These are phyloP conservation scores for Botrytis tulipae DNA, from an alignment of 2,329 filamentous ascomycete genomes.

Conservation along the genomic window DNA sequence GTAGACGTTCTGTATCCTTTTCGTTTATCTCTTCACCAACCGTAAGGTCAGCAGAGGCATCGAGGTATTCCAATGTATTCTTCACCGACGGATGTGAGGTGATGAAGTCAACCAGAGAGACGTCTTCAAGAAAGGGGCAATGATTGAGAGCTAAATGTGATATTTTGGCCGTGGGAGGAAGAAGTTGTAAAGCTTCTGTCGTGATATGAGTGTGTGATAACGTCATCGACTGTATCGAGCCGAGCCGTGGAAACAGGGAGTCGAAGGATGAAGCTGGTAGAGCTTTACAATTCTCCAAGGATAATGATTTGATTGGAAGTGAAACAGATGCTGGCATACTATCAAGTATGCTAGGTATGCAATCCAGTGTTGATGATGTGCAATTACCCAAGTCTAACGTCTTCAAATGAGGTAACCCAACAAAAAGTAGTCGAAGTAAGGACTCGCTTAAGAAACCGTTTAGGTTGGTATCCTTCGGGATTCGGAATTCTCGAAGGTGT, in stretches of 20 bases:
- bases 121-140: conserved; percentile 65
- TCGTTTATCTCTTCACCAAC: conserved; percentile 11
- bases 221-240: conserved; percentile 13
- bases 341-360: conserved; percentile 1
- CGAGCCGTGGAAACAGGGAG: conserved; percentile 13
- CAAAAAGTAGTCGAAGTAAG: conserved; percentile 41
- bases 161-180: conserved; percentile 65
- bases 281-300: conserved; percentile 7
- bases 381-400: conserved; percentile 18
- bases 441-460: conserved; percentile 48
- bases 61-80: conserved; percentile 10
- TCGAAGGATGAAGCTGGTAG: conserved; percentile 7
- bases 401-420: conserved; percentile 7
- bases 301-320: conserved; percentile 17
- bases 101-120: conserved; percentile 67
- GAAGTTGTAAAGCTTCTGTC: conserved; percentile 63
- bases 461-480: conserved; percentile 33
- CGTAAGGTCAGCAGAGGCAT: neutral
- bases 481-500: conserved; percentile 70
- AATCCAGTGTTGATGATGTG: conserved; percentile 8
- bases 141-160: conserved; percentile 74
- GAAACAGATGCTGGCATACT: neutral
- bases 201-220: conserved; percentile 71
- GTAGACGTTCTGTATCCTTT: neutral
- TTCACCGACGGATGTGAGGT: conserved; percentile 49